Evolutionary conservation across 192 early-diverging fungal species (phyloP), one percentile per base, ranked within the genome.

Genomic region (Lobulomyces angularis): DNA sequence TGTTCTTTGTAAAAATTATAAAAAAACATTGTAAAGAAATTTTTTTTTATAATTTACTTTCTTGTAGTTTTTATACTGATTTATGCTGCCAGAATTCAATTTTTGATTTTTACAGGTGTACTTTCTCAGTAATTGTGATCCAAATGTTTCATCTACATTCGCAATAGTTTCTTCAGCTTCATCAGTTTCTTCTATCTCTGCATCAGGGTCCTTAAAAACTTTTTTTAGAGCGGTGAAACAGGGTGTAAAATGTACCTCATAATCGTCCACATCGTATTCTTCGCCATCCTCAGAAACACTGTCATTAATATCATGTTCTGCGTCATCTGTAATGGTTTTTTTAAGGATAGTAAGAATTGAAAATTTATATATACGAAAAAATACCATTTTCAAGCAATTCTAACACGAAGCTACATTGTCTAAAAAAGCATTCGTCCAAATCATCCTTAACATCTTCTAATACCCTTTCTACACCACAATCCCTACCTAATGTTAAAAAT

Each of bases 181-280:
- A 12, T 12, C n/a, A 16, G 31, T 12, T 16, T 32, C 12, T 12
- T 32, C 31, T 16, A 32, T 16, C 12, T 32, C 31, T 16, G 31
- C 12, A 32, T 32, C n/a, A 32, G 31, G 12, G 31, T 32, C 31
- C 12, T 32, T 32, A 12, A 32, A 32, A 16, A 16, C 9, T 39
- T 16, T 11, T 11, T 39, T 16, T 16, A 26, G 9, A 28, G 11
- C 31, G 18, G 31, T 18, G 11, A 58, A n/a, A n/a, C n/a, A n/a
- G n/a, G n/a, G n/a, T n/a, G n/a, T n/a, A n/a, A n/a, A n/a, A n/a
- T n/a, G n/a, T n/a, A n/a, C 63, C 4, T 65, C 65, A 1, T 68
- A 58, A 30, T 59, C 51, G 4, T 61, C 43, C 11, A 34, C 29
- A 31, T 69, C 62, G 48, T 59, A 59, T 35, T 65, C 67, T 20